Evolutionary conservation across 1,284 basidiomycete species (phyloP), one percentile per base, ranked within the genome.

Genomic region (Sporisorium exsertum): DNA sequence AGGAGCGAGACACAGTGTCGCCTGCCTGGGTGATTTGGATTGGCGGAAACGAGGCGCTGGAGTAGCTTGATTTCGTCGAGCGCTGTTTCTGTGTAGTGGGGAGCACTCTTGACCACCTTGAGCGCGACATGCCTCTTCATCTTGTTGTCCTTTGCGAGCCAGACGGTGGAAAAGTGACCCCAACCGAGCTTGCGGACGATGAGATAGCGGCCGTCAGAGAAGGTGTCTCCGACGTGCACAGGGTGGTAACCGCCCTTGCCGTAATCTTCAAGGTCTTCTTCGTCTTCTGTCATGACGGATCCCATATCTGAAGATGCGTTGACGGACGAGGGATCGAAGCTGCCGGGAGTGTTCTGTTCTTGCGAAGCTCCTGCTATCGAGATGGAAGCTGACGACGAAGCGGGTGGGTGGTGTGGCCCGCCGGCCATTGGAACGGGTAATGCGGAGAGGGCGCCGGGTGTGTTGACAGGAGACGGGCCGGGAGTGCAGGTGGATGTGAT

Each of bases 31-130:
- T 86, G 85, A 3, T 90, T 91, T 0, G 88, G 82, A 87, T 88
- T 91, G 32, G 94, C 94, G 13, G 92, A 93, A 85, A 97, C 96
- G 77, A 98, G 91, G 37, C 95, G 91, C 85, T 98, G 94, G 13
- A 98, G 90, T 3, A 99, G 92, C 87, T 98, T 97, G 88, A 99
- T 99, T 87, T 99, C 97, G 88, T 99, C 96, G 37, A 98, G 88
- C 0, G 96, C 97, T 0, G 96, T 99, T 86, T 99, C 97, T 3
- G 96, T 98, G 87, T 99, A 99, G 67, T 97, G 90, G 0, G 92
- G 91, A 0, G 96, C 96, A 13, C 95, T 97, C 87, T 99, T 99
- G 86, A 99, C 97, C 80, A 99, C 94, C 87, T 99, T 99, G 86
- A 99, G 91, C 10, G 96, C 96, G 78, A 99, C 97, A 87, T 99